phyloP scores from a whole-genome alignment of 1,139 yeast species.

The Kurtzmaniella quercitrusa region DNA sequence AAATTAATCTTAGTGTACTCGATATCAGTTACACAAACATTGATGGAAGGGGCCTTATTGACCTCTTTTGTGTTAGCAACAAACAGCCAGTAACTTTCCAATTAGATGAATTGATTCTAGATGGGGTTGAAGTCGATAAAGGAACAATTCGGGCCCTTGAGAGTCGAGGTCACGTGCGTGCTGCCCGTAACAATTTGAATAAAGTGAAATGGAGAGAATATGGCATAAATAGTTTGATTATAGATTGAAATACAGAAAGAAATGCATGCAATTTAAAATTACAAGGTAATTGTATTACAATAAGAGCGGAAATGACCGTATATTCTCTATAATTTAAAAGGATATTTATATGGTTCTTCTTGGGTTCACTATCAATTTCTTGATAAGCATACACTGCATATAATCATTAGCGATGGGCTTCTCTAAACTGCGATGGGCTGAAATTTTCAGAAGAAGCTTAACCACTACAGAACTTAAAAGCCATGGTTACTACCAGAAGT shows the following conservation, averaged over 20 bases:
- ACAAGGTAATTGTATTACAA: too few relatives aligned
- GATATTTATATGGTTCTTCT: too few relatives aligned
- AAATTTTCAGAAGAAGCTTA: background rate
- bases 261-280: too few relatives aligned
- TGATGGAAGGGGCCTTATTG: constrained; percentile 39
- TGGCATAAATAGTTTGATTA: constrained; percentile 24
- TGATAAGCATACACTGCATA: background rate
- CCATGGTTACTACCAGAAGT: constrained; percentile 26
- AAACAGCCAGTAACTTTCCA: constrained; percentile 7
- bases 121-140: constrained; percentile 32
- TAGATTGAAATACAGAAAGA: background rate
- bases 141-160: constrained; percentile 25
- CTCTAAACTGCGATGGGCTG: background rate
- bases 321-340: too few relatives aligned
- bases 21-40: constrained; percentile 38
- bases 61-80: constrained; percentile 18
- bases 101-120: constrained; percentile 23
- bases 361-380: background rate
- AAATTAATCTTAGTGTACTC: constrained; percentile 18
- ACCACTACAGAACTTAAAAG: background rate
- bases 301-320: too few relatives aligned
- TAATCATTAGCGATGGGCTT: background rate
- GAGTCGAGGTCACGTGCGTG: constrained; percentile 17
- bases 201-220: constrained; percentile 32
- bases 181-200: constrained; percentile 22